Evolutionary conservation across 805 yeast genomes (phyloP).

Genomic region (Hanseniaspora taiwanica): DNA sequence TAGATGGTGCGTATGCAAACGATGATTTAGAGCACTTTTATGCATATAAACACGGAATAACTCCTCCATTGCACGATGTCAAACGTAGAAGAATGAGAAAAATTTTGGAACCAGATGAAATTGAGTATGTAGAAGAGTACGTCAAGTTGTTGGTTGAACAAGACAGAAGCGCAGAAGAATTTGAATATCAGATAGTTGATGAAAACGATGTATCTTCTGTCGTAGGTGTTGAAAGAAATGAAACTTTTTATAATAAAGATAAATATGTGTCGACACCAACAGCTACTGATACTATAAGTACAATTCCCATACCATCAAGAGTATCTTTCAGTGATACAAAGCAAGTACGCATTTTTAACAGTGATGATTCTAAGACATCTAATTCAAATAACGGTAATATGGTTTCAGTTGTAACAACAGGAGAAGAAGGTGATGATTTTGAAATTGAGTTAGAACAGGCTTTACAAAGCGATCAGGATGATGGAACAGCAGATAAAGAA

Average conservation of each 20-base stretch:
- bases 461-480: conserved; percentile 29
- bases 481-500: conserved; percentile 5
- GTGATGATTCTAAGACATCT: too few relatives aligned
- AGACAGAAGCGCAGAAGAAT: conserved; percentile 77
- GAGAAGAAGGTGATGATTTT: conserved; percentile 27
- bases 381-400: too few relatives aligned
- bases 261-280: neutral
- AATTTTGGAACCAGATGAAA: conserved; percentile 53
- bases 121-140: conserved; percentile 63
- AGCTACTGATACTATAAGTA: conserved; percentile 11
- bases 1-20: neutral
- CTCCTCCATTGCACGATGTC: conserved; percentile 67
- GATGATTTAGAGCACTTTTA: conserved; percentile 8
- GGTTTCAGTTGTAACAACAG: conserved; percentile 9
- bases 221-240: conserved; percentile 6
- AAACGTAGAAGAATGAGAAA: conserved; percentile 58
- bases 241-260: too few relatives aligned
- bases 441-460: conserved; percentile 49
- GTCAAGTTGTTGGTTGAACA: conserved; percentile 63
- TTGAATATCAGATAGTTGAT: conserved; percentile 62
- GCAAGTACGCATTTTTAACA: too few relatives aligned
- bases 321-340: conserved; percentile 16
- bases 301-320: conserved; percentile 16
- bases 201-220: conserved; percentile 24
- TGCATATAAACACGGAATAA: conserved; percentile 61